phyloP scores from a whole-genome alignment of 2,329 filamentous ascomycete genomes.

The Microdochium bolleyi region DNA sequence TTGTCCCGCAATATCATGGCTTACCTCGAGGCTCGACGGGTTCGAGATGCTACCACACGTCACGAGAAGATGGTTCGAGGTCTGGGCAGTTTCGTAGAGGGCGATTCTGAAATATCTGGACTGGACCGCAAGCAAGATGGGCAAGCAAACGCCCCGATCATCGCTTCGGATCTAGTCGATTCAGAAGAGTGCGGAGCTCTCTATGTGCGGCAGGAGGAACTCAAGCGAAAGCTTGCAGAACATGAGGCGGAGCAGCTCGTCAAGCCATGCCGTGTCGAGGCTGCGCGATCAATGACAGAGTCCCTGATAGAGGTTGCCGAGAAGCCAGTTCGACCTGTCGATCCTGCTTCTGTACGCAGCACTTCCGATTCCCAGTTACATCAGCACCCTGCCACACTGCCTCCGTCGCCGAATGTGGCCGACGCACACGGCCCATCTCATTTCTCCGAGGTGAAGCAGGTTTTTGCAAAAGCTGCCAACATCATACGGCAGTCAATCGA shows the following conservation, averaged over 20 bases:
- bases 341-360: not conserved
- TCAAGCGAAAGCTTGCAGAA: not conserved
- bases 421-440: not conserved
- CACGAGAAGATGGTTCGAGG: conserved; percentile 12
- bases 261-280: not conserved
- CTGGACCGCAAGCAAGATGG: not conserved
- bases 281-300: not conserved
- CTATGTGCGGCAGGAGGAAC: not conserved
- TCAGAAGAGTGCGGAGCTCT: not conserved
- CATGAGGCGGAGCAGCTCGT: not conserved
- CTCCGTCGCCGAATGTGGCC: not conserved
- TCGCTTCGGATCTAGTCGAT: not conserved
- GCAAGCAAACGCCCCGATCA: not conserved
- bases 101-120: not conserved
- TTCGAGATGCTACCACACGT: conserved; percentile 4
- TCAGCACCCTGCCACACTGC: not conserved
- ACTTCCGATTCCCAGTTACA: not conserved
- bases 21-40: conserved; percentile 7
- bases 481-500: conserved; percentile 33
- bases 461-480: conserved; percentile 22
- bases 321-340: not conserved
- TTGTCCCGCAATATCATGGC: conserved; percentile 8
- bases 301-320: not conserved
- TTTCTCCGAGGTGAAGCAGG: not conserved
- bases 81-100: conserved; percentile 13